Percentiles rank a stretch among this genome's conserved stretches.
These are phyloP conservation scores for Mycosphaerella sp. DNA, from an alignment of 2,329 filamentous ascomycete genomes.

Conservation along the genomic window DNA sequence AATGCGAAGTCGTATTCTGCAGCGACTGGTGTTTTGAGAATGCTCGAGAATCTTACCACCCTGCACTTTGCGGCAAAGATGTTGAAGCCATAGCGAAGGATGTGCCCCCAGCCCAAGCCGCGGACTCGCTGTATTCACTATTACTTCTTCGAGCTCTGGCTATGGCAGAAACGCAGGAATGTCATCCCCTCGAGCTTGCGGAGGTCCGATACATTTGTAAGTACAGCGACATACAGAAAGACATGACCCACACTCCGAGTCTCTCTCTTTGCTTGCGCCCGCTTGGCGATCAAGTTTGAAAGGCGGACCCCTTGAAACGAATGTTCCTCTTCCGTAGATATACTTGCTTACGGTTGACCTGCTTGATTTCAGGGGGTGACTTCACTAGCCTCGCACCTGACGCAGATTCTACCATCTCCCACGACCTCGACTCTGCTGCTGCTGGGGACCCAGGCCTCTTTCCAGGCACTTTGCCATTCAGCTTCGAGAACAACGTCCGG, in stretches of 20 bases:
- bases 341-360: too few species aligned
- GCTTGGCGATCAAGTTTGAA: too few species aligned
- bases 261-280: too few species aligned
- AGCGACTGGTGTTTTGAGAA: conserved; percentile 50
- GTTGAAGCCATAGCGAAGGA: conserved; percentile 55
- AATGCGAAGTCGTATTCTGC: conserved; percentile 58
- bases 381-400: conserved; percentile 37
- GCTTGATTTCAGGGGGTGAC: conserved; percentile 46
- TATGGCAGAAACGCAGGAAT: conserved; percentile 54
- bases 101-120: conserved; percentile 51
- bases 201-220: conserved; percentile 55
- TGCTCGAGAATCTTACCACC: conserved; percentile 54
- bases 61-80: conserved; percentile 51
- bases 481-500: conserved; percentile 68
- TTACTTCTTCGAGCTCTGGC: conserved; percentile 54
- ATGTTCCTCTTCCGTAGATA: too few species aligned
- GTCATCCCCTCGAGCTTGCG: conserved; percentile 54
- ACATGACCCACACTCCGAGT: too few species aligned
- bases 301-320: too few species aligned
- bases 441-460: conserved; percentile 24
- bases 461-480: conserved; percentile 64
- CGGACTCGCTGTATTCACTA: conserved; percentile 55
- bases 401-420: conserved; percentile 16
- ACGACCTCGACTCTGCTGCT: conserved; percentile 11
- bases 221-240: too few species aligned